Conservation (phyloP, 768 basidiomycete genomes). For the Hirschioporus abietinus region DNA sequence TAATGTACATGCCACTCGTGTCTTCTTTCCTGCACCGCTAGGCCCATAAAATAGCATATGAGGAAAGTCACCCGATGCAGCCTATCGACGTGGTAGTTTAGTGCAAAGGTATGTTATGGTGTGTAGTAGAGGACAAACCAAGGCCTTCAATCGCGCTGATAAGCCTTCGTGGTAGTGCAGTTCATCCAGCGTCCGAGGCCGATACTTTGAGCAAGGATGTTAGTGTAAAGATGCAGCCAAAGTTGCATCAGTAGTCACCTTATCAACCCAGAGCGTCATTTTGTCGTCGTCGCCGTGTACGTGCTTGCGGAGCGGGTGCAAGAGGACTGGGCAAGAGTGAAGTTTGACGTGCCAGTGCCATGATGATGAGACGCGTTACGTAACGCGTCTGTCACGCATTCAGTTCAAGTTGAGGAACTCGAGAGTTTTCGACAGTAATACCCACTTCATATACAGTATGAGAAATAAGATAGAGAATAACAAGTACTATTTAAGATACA, state of each 20-base stretch:
- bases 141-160: conserved; percentile 70
- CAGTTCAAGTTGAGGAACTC: too few species aligned
- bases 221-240: background rate
- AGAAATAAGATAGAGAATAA: background rate
- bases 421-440: too few species aligned
- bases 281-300: background rate
- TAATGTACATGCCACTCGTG: conserved; percentile 85
- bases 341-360: too few species aligned
- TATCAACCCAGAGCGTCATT: conserved; percentile 44
- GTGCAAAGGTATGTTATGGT: background rate
- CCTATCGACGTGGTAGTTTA: conserved; percentile 35
- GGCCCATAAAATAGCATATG: conserved; percentile 98
- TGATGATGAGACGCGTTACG: background rate
- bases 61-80: conserved; percentile 90
- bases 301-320: background rate
- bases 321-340: background rate
- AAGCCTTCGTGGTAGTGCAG: conserved; percentile 86
- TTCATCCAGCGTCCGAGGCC: conserved; percentile 77
- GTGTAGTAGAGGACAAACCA: conserved; percentile 40
- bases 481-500: background rate
- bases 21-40: conserved; percentile 97
- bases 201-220: conserved; percentile 46
- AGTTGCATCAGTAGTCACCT: conserved; percentile 23
- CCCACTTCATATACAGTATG: background rate
- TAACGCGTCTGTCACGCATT: background rate